phyloP scores from a whole-genome alignment of 2,329 filamentous ascomycete species.

The Ascochyta rabiei region DNA sequence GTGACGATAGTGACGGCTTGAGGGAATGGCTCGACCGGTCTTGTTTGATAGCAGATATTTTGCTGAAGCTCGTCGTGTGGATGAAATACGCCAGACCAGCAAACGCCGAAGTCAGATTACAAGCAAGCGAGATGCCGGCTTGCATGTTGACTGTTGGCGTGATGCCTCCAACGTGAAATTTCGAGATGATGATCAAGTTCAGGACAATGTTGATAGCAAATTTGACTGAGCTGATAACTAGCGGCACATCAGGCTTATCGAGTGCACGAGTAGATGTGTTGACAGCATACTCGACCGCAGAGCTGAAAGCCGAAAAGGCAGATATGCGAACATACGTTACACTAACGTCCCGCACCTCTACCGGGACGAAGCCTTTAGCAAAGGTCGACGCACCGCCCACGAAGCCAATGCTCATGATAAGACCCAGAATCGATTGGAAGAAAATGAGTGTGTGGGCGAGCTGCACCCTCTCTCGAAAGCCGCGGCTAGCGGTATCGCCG shows the following conservation, averaged over 20 bases:
- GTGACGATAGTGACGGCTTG: slow-evolving; percentile 46
- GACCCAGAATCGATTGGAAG: slow-evolving; percentile 62
- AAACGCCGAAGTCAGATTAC: slow-evolving; percentile 45
- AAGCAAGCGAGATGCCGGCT: slow-evolving; percentile 66
- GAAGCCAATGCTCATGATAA: slow-evolving; percentile 66
- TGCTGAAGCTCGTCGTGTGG: slow-evolving; percentile 46
- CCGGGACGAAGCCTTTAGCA: slow-evolving; percentile 67
- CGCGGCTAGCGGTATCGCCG: slow-evolving; percentile 65
- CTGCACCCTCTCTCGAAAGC: slow-evolving; percentile 57
- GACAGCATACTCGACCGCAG: slow-evolving; percentile 68
- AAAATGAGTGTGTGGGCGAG: slow-evolving; percentile 66
- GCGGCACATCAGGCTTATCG: slow-evolving; percentile 71
- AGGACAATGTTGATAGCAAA: slow-evolving; percentile 71
- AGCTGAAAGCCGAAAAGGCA: slow-evolving; percentile 67
- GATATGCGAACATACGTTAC: slow-evolving; percentile 69
- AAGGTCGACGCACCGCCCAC: slow-evolving; percentile 60
- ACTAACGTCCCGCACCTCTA: slow-evolving; percentile 61
- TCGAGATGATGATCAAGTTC: slow-evolving; percentile 70
- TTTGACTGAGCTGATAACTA: slow-evolving; percentile 68
- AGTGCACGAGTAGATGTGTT: slow-evolving; percentile 67
- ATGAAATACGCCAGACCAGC: slow-evolving; percentile 67
- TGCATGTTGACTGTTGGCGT: slow-evolving; percentile 68
- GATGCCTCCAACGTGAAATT: slow-evolving; percentile 63
- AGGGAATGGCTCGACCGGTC: slow-evolving; percentile 14
- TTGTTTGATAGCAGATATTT: slow-evolving; percentile 15